Evolutionary conservation across 192 early-diverging fungal species (phyloP), one percentile per base, ranked within the genome.

Genomic region (Globomyces pollinis-pini): DNA sequence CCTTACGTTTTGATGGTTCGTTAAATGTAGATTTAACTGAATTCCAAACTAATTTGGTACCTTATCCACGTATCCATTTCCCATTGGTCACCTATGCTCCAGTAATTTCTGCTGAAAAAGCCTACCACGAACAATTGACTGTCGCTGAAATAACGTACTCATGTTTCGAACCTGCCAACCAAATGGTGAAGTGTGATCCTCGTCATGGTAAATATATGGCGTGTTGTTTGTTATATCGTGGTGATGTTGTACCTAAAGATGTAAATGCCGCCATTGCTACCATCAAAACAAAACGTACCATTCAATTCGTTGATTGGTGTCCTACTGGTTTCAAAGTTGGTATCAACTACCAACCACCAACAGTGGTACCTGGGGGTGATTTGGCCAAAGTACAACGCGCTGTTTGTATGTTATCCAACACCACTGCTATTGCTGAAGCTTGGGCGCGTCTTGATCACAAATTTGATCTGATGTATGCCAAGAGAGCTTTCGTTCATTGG

Each of bases 401-500:
- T 47, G 90, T 92, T 42, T 95, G 93, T 83, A 93, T 99, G 90
- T 80, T 99, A 70, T 94, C 92, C 78, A 99, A 99, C 85, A 99
- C 94, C 69, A 97, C 96, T 23, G 93, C 94, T 67, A 97, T 99
- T 76, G 96, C 90, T 57, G 94, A 99, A 77, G 94, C 94, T 58
- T 99, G 96, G 96, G 88, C 90, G 69, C 94, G 93, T 77, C 81
- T 97, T 64, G 90, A 96, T 75, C 93, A 94, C 84, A 99, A 99
- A 88, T 99, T 96, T 65, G 96, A 99, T 73, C 86, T 96, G 55
- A 96, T 97, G 94, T 99, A 94, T 77, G 91, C 96, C 75, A 99
- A 97, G 84, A 94, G 96, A 78, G 94, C 96, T 62, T 99, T 99
- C 68, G 96, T 99, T 47, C 96, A 99, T 82, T 97, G 94, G 96